A percentile compares a stretch with the other conserved stretches of the same genome.
Conservation (phyloP, 352 stramenopile species). For the Globisporangium emineosum region DNA sequence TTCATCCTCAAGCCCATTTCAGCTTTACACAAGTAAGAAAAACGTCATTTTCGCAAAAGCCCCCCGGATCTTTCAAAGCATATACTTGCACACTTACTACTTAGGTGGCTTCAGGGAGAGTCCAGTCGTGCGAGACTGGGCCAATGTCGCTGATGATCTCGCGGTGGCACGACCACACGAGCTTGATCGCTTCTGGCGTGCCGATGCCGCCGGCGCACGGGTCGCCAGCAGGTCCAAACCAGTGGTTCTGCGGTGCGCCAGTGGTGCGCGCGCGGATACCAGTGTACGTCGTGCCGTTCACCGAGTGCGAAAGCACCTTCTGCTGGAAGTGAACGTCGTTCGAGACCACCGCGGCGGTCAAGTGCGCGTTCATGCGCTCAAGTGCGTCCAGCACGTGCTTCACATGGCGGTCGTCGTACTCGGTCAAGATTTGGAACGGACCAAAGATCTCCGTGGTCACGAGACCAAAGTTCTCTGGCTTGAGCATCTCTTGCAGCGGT, state of each 20-base stretch:
- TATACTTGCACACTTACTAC: background rate
- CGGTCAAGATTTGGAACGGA: conserved; percentile 97
- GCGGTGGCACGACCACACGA: conserved; percentile 98
- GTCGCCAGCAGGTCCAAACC: conserved; percentile 96
- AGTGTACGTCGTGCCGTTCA: conserved; percentile 99
- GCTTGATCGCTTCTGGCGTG: conserved; percentile 97
- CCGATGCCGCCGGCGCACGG: conserved; percentile 96
- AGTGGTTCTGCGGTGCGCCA: conserved; percentile 93
- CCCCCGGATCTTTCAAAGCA: background rate
- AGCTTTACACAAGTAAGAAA: background rate
- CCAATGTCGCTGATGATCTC: conserved; percentile 96
- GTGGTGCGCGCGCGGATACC: conserved; percentile 95
- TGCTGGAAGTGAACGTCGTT: conserved; percentile 95
- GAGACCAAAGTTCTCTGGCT: conserved; percentile 92
- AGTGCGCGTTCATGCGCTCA: conserved; percentile 96
- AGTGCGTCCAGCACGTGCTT: conserved; percentile 90
- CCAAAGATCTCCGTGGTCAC: conserved; percentile 98
- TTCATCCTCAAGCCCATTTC: background rate
- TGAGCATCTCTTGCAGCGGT: conserved; percentile 94
- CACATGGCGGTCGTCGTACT: conserved; percentile 92
- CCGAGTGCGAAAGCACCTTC: conserved; percentile 94
- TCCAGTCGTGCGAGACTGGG: conserved; percentile 67
- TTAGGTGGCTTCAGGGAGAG: conserved; percentile 83
- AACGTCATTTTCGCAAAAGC: background rate
- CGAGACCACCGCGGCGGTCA: conserved; percentile 97